These are phyloP conservation scores for Pythium folliculosum DNA, from an alignment of 352 stramenopile species.

Conservation along the genomic window DNA sequence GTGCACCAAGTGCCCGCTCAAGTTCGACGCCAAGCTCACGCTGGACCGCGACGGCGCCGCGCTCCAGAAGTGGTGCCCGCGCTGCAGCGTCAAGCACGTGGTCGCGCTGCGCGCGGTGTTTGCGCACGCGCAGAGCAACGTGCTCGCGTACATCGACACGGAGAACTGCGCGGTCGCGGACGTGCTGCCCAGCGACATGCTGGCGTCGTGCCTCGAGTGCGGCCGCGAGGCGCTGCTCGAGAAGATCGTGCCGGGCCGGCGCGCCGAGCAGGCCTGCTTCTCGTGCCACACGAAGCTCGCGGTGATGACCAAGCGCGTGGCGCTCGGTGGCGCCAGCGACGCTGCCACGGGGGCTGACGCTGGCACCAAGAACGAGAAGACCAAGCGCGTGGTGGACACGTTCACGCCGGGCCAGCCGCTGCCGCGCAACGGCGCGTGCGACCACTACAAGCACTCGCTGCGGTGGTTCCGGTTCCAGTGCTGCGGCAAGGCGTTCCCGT, in stretches of 20 bases:
- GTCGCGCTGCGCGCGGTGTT: constrained; percentile 69
- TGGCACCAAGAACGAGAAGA: neutral
- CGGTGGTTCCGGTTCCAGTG: constrained; percentile 88
- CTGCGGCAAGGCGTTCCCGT: constrained; percentile 79
- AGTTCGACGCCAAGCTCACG: constrained; percentile 60
- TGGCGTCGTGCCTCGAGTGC: constrained; percentile 74
- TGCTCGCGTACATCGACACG: constrained; percentile 70
- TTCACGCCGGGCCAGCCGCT: constrained; percentile 71
- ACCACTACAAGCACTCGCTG: constrained; percentile 80
- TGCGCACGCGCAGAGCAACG: constrained; percentile 60
- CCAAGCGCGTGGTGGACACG: constrained; percentile 46
- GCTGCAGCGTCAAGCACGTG: constrained; percentile 74
- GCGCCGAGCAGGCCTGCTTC: constrained; percentile 69
- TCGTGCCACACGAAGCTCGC: constrained; percentile 80
- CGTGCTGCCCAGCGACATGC: constrained; percentile 65
- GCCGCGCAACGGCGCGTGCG: constrained; percentile 66
- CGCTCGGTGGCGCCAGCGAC: constrained; percentile 30
- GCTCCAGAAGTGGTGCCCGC: constrained; percentile 79
- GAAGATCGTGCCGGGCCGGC: constrained; percentile 47
- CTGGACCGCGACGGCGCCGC: constrained; percentile 35
- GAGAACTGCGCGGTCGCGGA: constrained; percentile 76
- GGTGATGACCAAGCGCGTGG: constrained; percentile 61
- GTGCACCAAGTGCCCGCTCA: constrained; percentile 72
- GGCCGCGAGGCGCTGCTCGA: constrained; percentile 65
- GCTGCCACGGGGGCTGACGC: neutral